A percentile compares a stretch with the other conserved stretches of the same genome.
Evolutionary conservation across 768 basidiomycete genomes (phyloP).

Genomic region (Auriscalpium microsporum): DNA sequence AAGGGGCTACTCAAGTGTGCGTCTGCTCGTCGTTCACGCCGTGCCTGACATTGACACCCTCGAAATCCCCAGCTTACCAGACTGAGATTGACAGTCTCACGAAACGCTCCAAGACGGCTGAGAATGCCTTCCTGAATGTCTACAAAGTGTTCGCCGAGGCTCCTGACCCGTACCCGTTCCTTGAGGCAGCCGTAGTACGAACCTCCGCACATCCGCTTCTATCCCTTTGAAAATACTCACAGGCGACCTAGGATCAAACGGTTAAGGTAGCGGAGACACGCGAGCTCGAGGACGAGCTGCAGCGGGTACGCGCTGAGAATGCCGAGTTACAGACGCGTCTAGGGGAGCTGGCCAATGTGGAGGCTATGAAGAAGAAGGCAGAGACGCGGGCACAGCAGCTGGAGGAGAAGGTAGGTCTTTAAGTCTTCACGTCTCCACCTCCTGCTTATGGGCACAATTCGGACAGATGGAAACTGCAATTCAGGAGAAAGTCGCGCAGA

Average conservation of each 20-base stretch:
- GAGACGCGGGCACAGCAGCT: slow-evolving; percentile 67
- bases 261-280: slow-evolving; percentile 80
- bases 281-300: slow-evolving; percentile 67
- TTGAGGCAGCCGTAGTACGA: slow-evolving; percentile 85
- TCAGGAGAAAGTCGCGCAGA: slow-evolving; percentile 78
- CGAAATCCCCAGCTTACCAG: slow-evolving; percentile 66
- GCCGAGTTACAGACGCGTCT: slow-evolving; percentile 63
- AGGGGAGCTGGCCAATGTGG: slow-evolving; percentile 52
- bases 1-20: slow-evolving; percentile 84
- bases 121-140: slow-evolving; percentile 93
- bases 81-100: slow-evolving; percentile 94
- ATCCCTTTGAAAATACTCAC: not conserved
- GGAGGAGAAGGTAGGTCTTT: slow-evolving; percentile 62
- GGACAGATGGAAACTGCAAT: slow-evolving; percentile 90
- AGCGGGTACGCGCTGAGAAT: slow-evolving; percentile 74
- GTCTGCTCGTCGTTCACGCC: slow-evolving; percentile 8
- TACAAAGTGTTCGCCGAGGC: slow-evolving; percentile 97
- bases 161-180: slow-evolving; percentile 93
- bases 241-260: slow-evolving; percentile 69
- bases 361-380: slow-evolving; percentile 67
- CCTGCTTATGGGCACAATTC: not conserved
- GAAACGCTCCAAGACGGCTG: slow-evolving; percentile 82
- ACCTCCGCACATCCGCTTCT: not conserved
- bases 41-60: not conserved
- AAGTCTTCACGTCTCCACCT: not conserved